Base-by-base conservation (phyloP, 768 basidiomycete genomes). In the Russula virescens region DNA sequence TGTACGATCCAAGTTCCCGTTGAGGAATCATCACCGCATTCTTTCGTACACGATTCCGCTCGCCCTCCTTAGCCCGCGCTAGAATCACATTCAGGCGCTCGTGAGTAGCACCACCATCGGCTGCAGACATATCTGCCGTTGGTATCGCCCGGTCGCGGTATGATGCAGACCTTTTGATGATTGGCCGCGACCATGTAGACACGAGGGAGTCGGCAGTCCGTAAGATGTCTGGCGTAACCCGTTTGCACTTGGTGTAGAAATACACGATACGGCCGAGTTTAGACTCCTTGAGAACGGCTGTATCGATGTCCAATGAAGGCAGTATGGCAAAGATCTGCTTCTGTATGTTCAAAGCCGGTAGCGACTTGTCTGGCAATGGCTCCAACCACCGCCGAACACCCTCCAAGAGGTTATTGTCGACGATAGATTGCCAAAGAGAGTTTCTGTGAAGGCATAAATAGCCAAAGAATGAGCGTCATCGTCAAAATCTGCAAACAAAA, bases 261-360 rank as follows among this genome's bases (percentile, higher is more conserved):
- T 96, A 77, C 43, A 98, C 79, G 68, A 98, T 82, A 61, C 88
- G 87, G 18, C 97, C 97, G 5, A 99, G 80, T 0, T 87, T 85
- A 1, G 91, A 91, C 72, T 96, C 92, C 72, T 95, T 96, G 68
- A 99, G 86, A 6, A 91, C 91, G 21, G 85, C 75, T 35, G 86
- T 86, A 75, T 98, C 96, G 71, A 98, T 94, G 69, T 91, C 88
- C 88, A 98, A 92, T 78, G 88, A 92, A 65, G 79, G 80, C 11
- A 99, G 78, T 57, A 87, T 82, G 35, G 83, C 81, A 75, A 98
- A 93, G 67, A 98, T 86, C 56, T 94, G 89, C 50, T 87, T 86
- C 72, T 98, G 97, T 70, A 99, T 98, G 73, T 95, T 96, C 57
- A 98, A 81, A 4, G 94, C 93, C 0, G 97, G 97, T 3, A 99